Conservation (phyloP, 2,329 filamentous ascomycete genomes). For the Ophiosphaerella korrae region DNA sequence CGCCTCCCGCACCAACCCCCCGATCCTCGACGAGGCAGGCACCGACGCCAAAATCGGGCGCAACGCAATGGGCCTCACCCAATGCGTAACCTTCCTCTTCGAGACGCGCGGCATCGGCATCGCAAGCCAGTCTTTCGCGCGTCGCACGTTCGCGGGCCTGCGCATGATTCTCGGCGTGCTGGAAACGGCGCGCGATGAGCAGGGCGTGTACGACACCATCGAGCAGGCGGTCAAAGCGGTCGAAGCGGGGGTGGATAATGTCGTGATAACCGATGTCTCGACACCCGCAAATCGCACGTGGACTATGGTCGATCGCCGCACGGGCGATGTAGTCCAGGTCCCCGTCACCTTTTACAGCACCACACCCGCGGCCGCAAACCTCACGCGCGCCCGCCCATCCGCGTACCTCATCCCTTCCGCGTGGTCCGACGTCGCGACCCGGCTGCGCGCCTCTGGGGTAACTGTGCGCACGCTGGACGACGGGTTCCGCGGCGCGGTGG, state of each 20-base stretch:
- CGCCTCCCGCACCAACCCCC: constrained; percentile 26
- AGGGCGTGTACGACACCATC: constrained; percentile 33
- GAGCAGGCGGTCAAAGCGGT: constrained; percentile 35
- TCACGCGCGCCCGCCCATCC: constrained; percentile 39
- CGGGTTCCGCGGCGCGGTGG: constrained; percentile 35
- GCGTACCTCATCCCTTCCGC: constrained; percentile 45
- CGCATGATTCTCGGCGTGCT: constrained; percentile 43
- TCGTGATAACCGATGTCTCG: constrained; percentile 42
- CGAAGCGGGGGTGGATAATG: constrained; percentile 26
- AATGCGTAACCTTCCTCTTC: constrained; percentile 43
- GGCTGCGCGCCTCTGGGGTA: constrained; percentile 40
- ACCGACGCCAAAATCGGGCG: constrained; percentile 46
- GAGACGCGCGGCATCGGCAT: constrained; percentile 45
- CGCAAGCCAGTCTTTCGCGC: constrained; percentile 42
- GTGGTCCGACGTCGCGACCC: constrained; percentile 42
- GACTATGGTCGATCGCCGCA: constrained; percentile 41
- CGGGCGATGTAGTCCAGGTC: constrained; percentile 39
- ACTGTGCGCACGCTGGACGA: constrained; percentile 37
- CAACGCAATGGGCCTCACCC: constrained; percentile 45
- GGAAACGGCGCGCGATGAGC: constrained; percentile 39
- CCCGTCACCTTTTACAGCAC: constrained; percentile 43
- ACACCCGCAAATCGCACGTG: constrained; percentile 35
- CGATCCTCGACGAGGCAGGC: constrained; percentile 39
- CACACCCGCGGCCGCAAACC: constrained; percentile 42
- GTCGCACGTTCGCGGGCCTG: constrained; percentile 39